Evolutionary conservation across 2,329 filamentous ascomycete species (phyloP).

Genomic region (Aspergillus sp.): DNA sequence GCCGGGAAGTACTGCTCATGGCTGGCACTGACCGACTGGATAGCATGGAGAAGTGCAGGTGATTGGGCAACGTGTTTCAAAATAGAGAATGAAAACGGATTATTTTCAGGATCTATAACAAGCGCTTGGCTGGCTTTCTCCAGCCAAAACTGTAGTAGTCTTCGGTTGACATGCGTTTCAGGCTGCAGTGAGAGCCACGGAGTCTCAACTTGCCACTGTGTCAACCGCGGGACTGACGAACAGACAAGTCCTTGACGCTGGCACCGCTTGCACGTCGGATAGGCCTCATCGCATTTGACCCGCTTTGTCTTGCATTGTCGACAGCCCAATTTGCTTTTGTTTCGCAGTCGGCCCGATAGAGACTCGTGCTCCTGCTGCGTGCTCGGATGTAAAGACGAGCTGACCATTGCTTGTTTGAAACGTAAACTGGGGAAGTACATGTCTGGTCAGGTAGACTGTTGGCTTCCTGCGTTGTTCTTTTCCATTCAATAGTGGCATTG

Average conservation of each 20-base stretch:
- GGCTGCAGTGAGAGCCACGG: constrained; percentile 6
- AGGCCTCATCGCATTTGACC: constrained; percentile 17
- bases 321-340: constrained; percentile 12
- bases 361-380: constrained; percentile 6
- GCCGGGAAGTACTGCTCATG: constrained; percentile 11
- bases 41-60: constrained; percentile 7
- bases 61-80: constrained; percentile 9
- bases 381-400: constrained; percentile 1
- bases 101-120: constrained; percentile 9
- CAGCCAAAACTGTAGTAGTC: constrained; percentile 12
- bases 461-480: not conserved
- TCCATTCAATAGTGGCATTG: constrained; percentile 1
- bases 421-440: constrained; percentile 5
- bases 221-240: constrained; percentile 4
- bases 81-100: constrained; percentile 8
- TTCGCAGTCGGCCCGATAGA: constrained; percentile 1
- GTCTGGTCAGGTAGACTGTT: not conserved
- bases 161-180: constrained; percentile 4
- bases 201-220: constrained; percentile 10
- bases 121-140: constrained; percentile 8
- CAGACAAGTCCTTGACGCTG: constrained; percentile 8
- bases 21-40: constrained; percentile 10
- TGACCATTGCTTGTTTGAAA: constrained; percentile 6
- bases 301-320: constrained; percentile 12
- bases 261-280: constrained; percentile 12